Conservation (phyloP, 495 filamentous ascomycete species). For the Penicillium pulvis region DNA sequence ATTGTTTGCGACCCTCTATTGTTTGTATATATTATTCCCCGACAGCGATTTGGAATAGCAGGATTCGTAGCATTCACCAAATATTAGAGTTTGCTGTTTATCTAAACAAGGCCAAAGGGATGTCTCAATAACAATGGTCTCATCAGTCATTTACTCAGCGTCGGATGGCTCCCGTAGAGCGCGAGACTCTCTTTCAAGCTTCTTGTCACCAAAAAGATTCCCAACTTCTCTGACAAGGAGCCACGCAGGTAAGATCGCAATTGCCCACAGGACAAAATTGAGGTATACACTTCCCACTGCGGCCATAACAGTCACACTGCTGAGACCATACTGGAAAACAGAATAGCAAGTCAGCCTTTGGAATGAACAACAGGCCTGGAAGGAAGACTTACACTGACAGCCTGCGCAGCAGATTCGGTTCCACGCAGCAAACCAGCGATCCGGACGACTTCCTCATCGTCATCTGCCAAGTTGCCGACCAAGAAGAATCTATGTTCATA, state of each 20-base stretch:
- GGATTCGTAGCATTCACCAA: too few relatives aligned
- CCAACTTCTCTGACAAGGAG: slow-evolving; percentile 57
- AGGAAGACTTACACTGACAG: slow-evolving; percentile 46
- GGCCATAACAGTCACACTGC: slow-evolving; percentile 57
- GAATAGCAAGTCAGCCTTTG: slow-evolving; percentile 10
- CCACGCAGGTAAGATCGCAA: slow-evolving; percentile 61
- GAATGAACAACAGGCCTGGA: not conserved
- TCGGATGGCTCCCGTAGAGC: slow-evolving; percentile 18
- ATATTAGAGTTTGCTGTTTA: too few relatives aligned
- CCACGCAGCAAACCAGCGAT: slow-evolving; percentile 61
- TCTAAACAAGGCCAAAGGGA: too few relatives aligned
- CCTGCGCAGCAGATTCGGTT: slow-evolving; percentile 64
- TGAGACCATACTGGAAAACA: slow-evolving; percentile 52
- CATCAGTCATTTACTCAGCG: slow-evolving; percentile 8
- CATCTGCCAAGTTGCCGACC: slow-evolving; percentile 57
- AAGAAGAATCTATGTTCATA: slow-evolving; percentile 56
- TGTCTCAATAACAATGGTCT: too few relatives aligned
- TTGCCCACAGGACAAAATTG: slow-evolving; percentile 63
- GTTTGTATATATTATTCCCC: slow-evolving; percentile 4
- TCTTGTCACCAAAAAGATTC: slow-evolving; percentile 34
- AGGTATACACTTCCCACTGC: slow-evolving; percentile 61
- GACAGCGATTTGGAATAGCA: not conserved
- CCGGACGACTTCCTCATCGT: slow-evolving; percentile 60
- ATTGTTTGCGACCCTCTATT: not conserved
- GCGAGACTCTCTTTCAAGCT: slow-evolving; percentile 35